These are phyloP conservation scores for Cardamine occulta DNA, from an alignment of 345 rosid genomes.

Conservation along the genomic window DNA sequence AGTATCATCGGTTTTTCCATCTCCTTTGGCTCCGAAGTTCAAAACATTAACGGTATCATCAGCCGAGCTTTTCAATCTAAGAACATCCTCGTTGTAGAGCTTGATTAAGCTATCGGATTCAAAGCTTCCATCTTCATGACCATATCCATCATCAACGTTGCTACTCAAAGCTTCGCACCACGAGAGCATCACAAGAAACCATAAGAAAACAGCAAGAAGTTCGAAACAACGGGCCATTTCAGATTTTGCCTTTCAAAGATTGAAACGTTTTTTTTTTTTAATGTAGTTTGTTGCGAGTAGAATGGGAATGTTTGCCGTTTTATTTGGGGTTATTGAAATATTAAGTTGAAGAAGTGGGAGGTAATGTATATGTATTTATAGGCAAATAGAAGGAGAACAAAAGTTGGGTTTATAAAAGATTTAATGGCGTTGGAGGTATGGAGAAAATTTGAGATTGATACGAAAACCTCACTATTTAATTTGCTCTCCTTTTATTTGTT, in stretches of 20 bases:
- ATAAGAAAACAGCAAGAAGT: constrained; percentile 13
- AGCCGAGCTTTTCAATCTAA: constrained; percentile 32
- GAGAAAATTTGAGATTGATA: constrained; percentile 41
- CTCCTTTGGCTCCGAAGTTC: constrained; percentile 64
- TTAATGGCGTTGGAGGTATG: constrained; percentile 44
- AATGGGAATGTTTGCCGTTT: constrained; percentile 14
- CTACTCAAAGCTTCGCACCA: constrained; percentile 34
- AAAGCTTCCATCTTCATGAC: constrained; percentile 42
- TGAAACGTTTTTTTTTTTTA: no score
- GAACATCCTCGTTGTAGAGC: constrained; percentile 39
- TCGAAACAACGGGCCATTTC: constrained; percentile 25
- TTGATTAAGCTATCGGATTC: constrained; percentile 45
- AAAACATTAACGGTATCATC: constrained; percentile 46
- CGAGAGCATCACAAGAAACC: constrained; percentile 18
- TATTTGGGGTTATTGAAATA: background rate
- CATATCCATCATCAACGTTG: constrained; percentile 42
- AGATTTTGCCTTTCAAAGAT: background rate
- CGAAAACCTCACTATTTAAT: constrained; percentile 39
- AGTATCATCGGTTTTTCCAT: constrained; percentile 63
- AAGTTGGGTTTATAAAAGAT: constrained; percentile 34
- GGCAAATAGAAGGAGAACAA: constrained; percentile 13
- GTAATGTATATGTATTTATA: constrained; percentile 34
- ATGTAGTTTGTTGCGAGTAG: constrained; percentile 10
- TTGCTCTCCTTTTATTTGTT: background rate
- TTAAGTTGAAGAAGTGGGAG: constrained; percentile 20